phyloP scores from a whole-genome alignment of 192 early-diverging fungal species.

The Tieghemiomyces parasiticus region DNA sequence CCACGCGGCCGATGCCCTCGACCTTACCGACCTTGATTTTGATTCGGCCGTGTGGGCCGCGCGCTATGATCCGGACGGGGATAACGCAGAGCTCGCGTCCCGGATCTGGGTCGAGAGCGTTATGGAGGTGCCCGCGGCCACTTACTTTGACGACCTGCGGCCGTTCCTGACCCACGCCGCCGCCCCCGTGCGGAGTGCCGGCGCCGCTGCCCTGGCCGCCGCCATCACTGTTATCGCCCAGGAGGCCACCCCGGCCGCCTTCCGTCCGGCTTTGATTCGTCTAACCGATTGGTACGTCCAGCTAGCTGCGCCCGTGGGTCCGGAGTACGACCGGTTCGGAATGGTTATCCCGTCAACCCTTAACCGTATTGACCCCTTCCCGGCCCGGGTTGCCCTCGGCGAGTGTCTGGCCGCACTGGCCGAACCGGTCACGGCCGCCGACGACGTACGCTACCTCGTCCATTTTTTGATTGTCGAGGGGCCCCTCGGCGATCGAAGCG shows the following conservation, averaged over 20 bases:
- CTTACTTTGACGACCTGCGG: constrained; percentile 27
- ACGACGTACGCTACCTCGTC: constrained; percentile 38
- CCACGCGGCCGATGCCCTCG: constrained; percentile 39
- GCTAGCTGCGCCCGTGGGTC: constrained; percentile 52
- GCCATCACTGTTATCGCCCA: constrained; percentile 42
- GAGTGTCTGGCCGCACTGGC: constrained; percentile 52
- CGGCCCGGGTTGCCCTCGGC: constrained; percentile 74
- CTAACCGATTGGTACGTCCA: constrained; percentile 15
- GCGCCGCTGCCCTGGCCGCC: constrained; percentile 43
- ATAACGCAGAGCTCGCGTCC: constrained; percentile 36
- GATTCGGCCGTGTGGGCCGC: constrained; percentile 54
- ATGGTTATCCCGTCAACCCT: constrained; percentile 75
- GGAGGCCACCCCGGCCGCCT: constrained; percentile 16
- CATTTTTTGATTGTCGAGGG: constrained; percentile 73
- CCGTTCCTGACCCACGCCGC: constrained; percentile 15
- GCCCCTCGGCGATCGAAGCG: constrained; percentile 72
- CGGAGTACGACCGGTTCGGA: constrained; percentile 83
- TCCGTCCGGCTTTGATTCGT: constrained; percentile 7
- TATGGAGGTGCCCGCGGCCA: constrained; percentile 30
- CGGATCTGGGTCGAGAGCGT: constrained; percentile 48
- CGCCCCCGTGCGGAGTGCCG: constrained; percentile 14
- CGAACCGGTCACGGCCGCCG: constrained; percentile 32
- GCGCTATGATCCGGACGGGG: constrained; percentile 44
- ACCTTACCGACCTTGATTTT: constrained; percentile 40
- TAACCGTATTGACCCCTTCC: constrained; percentile 62